Base-by-base conservation (phyloP, 2,329 filamentous ascomycete species). In the Fusarium sp. region DNA sequence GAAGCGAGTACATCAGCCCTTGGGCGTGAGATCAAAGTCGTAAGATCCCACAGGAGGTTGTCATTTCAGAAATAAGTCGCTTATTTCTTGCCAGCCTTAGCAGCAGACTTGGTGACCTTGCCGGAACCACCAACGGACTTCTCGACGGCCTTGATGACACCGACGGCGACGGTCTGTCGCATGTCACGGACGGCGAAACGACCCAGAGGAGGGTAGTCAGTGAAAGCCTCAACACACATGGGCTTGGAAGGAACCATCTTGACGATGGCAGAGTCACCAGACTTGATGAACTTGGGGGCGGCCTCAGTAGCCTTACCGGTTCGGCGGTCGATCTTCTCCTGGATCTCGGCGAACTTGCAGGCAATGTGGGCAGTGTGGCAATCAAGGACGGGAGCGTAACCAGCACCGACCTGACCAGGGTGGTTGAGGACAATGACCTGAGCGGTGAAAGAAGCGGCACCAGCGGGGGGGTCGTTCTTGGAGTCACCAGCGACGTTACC, bases 321-420 rank as follows among this genome's bases (percentile, higher is more conserved):
- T 94, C 96, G 96, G 87, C 96, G 94, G 85, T 99, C 96, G 81
- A 99, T 99, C 95, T 99, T 99, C 93, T 98, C 94, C 77, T 95
- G 89, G 81, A 99, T 91, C 93, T 98, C 96, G 80, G 93, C 85
- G 91, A 99, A 99, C 93, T 98, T 98, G 96, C 96, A 99, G 81
- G 96, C 96, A 91, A 99, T 99, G 92, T 99, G 96, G 87, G 96
- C 96, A 82, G 96, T 99, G 92, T 99, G 96, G 93, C 96, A 99
- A 85, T 99, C 96, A 75, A 99, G 92, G 80, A 99, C 96, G 83
- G 96, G 96, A 78, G 96, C 95, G 90, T 99, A 99, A 84, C 96
- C 96, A 83, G 94, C 94, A 90, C 95, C 94, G 83, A 99, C 92
- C 90, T 99, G 96, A 84, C 96, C 96, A 81, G 96, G 96, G 93